Conservation (phyloP, 208 protist genomes). For the Trypanosoma melophagium region DNA sequence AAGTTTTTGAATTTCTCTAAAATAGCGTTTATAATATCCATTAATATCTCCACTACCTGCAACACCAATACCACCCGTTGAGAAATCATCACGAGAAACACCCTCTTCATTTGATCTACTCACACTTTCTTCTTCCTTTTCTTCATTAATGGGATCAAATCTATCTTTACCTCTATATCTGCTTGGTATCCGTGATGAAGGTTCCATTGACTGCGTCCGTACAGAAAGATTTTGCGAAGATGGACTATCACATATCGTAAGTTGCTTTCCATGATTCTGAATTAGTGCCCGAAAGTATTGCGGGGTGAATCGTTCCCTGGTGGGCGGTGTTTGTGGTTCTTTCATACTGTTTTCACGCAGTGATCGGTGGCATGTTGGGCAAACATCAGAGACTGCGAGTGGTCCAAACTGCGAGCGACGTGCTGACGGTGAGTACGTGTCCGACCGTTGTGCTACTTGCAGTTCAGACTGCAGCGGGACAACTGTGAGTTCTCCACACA, state of each 20-base stretch:
- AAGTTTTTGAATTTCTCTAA: constrained; percentile 80
- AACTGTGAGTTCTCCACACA: constrained; percentile 22
- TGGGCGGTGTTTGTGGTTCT: background rate
- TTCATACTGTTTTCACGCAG: constrained; percentile 11
- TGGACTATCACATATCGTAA: constrained; percentile 46
- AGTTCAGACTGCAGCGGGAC: constrained; percentile 15
- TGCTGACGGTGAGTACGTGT: background rate
- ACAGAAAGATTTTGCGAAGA: constrained; percentile 6
- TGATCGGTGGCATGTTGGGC: constrained; percentile 36
- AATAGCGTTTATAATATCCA: constrained; percentile 86
- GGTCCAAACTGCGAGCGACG: background rate
- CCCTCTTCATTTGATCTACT: background rate
- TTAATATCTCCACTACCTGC: constrained; percentile 3
- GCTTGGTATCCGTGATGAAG: background rate
- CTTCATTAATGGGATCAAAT: background rate
- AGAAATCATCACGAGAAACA: background rate
- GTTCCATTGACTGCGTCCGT: background rate
- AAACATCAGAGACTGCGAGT: constrained; percentile 17
- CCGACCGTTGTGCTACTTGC: background rate
- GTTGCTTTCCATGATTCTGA: constrained; percentile 8
- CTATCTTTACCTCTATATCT: background rate
- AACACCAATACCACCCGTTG: background rate
- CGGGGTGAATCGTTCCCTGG: constrained; percentile 34
- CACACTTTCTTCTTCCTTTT: constrained; percentile 1
- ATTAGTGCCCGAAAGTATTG: constrained; percentile 69